phyloP scores from a whole-genome alignment of 1,284 basidiomycete species.

The Termitomyces sp. region DNA sequence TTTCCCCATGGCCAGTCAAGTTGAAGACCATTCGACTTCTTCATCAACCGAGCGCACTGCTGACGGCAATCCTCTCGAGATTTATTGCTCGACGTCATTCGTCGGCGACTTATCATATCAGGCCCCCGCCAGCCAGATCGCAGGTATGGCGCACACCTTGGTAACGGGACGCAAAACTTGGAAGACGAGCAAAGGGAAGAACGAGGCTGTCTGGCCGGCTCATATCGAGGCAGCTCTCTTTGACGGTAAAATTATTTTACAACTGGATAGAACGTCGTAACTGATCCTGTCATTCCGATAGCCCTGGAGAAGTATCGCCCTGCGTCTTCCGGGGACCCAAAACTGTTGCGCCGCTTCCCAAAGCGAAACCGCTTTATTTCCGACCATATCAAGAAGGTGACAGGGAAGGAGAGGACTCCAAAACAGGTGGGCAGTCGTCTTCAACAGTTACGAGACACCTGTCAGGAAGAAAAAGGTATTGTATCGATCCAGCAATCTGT shows the following conservation, averaged over 20 bases:
- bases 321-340: constrained; percentile 36
- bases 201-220: constrained; percentile 53
- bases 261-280: neutral
- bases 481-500: neutral
- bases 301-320: constrained; percentile 47
- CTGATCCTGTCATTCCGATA: constrained; percentile 18
- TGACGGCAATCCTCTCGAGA: constrained; percentile 13
- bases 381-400: constrained; percentile 43
- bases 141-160: constrained; percentile 29
- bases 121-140: constrained; percentile 11
- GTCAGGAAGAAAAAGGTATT: constrained; percentile 43
- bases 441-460: constrained; percentile 53
- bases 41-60: neutral
- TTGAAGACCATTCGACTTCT: constrained; percentile 1
- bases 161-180: constrained; percentile 49
- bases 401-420: constrained; percentile 44
- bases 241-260: constrained; percentile 36
- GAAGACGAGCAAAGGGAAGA: constrained; percentile 48
- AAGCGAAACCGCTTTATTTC: constrained; percentile 53
- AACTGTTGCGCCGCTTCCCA: constrained; percentile 45
- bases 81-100: constrained; percentile 15
- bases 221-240: constrained; percentile 48
- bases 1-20: constrained; percentile 5
- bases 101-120: constrained; percentile 17
- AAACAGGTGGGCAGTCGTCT: constrained; percentile 59